Evolutionary conservation across 176 grass and related monocot species (phyloP).

Genomic region (Panicum miliaceum): DNA sequence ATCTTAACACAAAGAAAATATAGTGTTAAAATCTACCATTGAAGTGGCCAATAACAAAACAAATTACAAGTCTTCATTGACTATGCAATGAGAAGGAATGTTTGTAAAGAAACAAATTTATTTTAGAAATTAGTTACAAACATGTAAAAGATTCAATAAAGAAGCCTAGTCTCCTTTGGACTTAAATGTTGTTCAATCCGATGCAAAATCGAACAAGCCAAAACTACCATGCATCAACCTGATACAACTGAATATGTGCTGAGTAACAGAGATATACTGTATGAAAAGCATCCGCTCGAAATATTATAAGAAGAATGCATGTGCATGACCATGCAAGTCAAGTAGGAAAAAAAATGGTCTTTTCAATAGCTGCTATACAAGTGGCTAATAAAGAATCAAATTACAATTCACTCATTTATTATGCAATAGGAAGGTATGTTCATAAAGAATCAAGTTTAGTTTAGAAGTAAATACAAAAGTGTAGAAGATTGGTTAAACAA

Average conservation of each 20-base stretch:
- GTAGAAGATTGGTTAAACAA: neutral
- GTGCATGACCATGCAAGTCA: neutral
- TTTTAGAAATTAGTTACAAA: conserved; percentile 11
- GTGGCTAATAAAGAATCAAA: neutral
- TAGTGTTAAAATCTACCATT: neutral
- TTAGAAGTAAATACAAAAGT: conserved; percentile 12
- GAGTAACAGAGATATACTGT: conserved; percentile 14
- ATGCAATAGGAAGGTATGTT: conserved; percentile 7
- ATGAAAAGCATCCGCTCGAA: neutral
- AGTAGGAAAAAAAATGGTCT: neutral
- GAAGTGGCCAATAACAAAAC: neutral
- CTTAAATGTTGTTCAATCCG: neutral
- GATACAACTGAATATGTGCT: neutral
- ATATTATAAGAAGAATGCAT: conserved; percentile 14
- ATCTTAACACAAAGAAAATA: conserved; percentile 4
- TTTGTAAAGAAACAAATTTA: neutral
- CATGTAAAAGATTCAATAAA: neutral
- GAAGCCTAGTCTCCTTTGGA: neutral
- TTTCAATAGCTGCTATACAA: neutral
- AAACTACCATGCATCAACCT: neutral
- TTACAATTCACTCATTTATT: neutral
- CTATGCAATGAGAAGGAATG: conserved; percentile 22
- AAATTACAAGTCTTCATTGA: neutral
- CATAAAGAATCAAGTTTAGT: neutral
- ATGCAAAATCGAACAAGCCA: neutral